Percentiles rank a stretch among this genome's conserved stretches.
Evolutionary conservation across 2,329 filamentous ascomycete species (phyloP).

Genomic region (Pyricularia grisea): DNA sequence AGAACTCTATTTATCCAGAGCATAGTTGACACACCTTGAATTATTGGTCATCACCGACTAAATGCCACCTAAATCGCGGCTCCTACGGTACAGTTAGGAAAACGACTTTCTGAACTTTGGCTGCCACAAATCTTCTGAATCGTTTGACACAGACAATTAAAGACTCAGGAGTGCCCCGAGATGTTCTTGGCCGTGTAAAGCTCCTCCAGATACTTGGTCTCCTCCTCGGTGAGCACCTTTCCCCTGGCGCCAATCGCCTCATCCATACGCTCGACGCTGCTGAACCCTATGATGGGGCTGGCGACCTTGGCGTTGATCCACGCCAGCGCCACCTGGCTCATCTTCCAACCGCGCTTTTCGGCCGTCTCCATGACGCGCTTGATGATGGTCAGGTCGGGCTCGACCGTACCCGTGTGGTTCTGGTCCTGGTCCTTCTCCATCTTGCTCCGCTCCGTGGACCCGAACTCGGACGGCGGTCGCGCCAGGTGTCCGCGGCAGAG

Average conservation of each 20-base stretch:
- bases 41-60: no score
- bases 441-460: constrained; percentile 7
- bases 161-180: constrained; percentile 19
- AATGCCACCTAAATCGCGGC: no score
- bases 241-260: constrained; percentile 42
- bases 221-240: constrained; percentile 44
- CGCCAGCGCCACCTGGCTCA: constrained; percentile 46
- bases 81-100: not conserved
- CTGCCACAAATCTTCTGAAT: not conserved
- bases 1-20: not conserved
- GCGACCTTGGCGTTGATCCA: constrained; percentile 48
- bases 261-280: constrained; percentile 48
- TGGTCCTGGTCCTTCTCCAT: constrained; percentile 2
- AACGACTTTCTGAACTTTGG: not conserved
- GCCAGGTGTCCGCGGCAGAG: constrained; percentile 21
- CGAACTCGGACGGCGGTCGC: constrained; percentile 14
- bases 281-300: constrained; percentile 54
- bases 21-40: not conserved
- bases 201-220: constrained; percentile 53
- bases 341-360: constrained; percentile 10
- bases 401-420: constrained; percentile 9
- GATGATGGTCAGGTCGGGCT: constrained; percentile 15
- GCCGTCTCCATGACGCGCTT: constrained; percentile 11
- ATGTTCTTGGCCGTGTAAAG: constrained; percentile 46
- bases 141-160: not conserved